Evolutionary conservation across 192 early-diverging fungal species (phyloP).

Genomic region (Linnemannia elongata): DNA sequence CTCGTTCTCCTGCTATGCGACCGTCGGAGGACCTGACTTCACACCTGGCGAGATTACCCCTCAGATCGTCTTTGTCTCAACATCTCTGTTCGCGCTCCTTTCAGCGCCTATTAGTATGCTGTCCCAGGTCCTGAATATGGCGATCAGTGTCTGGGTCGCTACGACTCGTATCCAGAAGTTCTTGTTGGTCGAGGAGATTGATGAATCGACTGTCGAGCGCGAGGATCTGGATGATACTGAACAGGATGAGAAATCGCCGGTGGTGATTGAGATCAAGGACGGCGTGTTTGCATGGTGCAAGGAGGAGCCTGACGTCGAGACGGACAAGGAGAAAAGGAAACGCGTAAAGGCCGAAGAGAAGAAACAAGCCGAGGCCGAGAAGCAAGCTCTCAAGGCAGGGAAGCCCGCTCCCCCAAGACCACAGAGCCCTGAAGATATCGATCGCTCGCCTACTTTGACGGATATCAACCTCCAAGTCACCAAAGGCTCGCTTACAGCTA

Average conservation of each 20-base stretch:
- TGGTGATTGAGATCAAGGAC: constrained; percentile 8
- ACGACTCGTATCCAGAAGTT: constrained; percentile 20
- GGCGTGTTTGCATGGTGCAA: constrained; percentile 25
- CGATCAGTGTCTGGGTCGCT: constrained; percentile 7
- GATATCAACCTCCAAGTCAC: constrained; percentile 55
- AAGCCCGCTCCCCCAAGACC: constrained; percentile 4
- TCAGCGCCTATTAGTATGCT: constrained; percentile 5
- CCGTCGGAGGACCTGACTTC: constrained; percentile 5
- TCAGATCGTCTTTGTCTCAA: constrained; percentile 19
- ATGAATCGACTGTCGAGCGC: constrained; percentile 7
- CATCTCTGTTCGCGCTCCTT: neutral
- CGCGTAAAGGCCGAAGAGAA: neutral
- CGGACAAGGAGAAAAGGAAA: neutral
- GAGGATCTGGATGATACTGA: neutral
- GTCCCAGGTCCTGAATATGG: constrained; percentile 3
- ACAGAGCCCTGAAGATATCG: neutral
- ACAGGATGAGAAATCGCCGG: neutral
- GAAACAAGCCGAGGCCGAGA: neutral
- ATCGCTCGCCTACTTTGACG: constrained; percentile 35
- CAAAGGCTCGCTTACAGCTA: constrained; percentile 61
- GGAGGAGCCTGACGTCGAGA: neutral
- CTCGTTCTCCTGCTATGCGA: constrained; percentile 11
- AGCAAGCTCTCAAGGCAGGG: constrained; percentile 4
- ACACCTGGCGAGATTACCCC: constrained; percentile 4
- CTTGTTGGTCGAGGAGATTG: constrained; percentile 13